A percentile compares a stretch with the other conserved stretches of the same genome.
phyloP scores from a whole-genome alignment of 129 eudicot species.

The Glebionis coronaria region DNA sequence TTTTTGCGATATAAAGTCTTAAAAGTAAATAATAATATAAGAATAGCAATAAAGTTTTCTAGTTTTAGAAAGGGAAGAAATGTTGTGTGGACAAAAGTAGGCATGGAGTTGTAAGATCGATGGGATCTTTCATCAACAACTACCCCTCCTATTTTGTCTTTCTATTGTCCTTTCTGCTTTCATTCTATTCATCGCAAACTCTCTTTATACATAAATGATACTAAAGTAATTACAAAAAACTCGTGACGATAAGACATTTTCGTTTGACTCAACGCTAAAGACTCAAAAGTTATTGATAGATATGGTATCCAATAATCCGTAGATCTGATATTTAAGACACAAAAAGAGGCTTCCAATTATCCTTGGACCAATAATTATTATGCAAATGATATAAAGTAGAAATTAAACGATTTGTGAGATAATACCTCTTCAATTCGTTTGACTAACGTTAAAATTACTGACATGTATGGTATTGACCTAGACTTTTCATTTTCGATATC shows the following conservation, averaged over 20 bases:
- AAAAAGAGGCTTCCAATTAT: too few relatives aligned
- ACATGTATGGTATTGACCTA: too few relatives aligned
- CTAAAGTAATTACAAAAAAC: neutral
- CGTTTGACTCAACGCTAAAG: neutral
- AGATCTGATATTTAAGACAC: neutral
- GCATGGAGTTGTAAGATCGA: constrained; percentile 26
- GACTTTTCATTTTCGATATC: too few relatives aligned
- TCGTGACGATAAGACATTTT: neutral
- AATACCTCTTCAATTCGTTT: too few relatives aligned
- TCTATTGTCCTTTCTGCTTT: constrained; percentile 20
- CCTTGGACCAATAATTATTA: too few relatives aligned
- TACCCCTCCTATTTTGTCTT: constrained; percentile 32
- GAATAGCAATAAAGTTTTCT: neutral
- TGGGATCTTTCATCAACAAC: constrained; percentile 42
- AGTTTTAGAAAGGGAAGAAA: constrained; percentile 27
- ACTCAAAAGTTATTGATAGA: neutral
- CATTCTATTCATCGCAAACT: neutral
- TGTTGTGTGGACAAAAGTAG: constrained; percentile 33
- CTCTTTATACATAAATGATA: too few relatives aligned
- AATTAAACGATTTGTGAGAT: too few relatives aligned
- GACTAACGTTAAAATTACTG: too few relatives aligned
- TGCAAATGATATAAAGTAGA: too few relatives aligned
- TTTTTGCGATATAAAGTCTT: too few relatives aligned
- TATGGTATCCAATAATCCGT: neutral
- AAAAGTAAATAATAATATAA: too few relatives aligned